Percentiles rank a stretch among this genome's conserved stretches.
Evolutionary conservation across 2,329 filamentous ascomycete species (phyloP).

Genomic region (Colletotrichum navitas): DNA sequence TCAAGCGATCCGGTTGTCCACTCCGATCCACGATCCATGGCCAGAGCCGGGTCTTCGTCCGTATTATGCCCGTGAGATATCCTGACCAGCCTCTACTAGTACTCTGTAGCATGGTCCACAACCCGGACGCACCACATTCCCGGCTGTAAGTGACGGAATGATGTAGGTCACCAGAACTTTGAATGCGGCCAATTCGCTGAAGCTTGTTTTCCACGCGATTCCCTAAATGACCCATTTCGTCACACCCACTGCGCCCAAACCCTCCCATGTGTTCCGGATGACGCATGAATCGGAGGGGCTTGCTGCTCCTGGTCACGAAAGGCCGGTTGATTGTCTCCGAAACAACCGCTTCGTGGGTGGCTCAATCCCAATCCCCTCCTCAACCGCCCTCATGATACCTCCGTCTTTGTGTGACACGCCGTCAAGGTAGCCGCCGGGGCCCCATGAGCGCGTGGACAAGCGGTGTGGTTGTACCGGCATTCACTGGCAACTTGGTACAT

Average conservation of each 20-base stretch:
- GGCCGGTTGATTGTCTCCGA: conserved; percentile 17
- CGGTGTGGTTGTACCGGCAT: conserved; percentile 8
- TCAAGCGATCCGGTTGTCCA: conserved; percentile 9
- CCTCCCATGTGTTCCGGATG: conserved; percentile 10
- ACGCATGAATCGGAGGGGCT: conserved; percentile 29
- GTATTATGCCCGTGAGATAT: background rate
- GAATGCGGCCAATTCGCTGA: background rate
- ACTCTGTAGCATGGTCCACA: conserved; percentile 14
- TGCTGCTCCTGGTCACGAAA: conserved; percentile 12
- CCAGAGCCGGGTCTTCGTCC: background rate
- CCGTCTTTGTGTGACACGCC: background rate
- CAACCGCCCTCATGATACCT: conserved; percentile 18
- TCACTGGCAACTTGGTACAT: conserved; percentile 20
- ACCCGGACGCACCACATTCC: conserved; percentile 7
- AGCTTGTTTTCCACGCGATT: conserved; percentile 25
- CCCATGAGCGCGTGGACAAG: conserved; percentile 8
- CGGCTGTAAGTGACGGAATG: background rate
- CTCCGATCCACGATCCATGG: background rate
- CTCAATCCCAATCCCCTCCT: conserved; percentile 9
- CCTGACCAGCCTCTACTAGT: background rate
- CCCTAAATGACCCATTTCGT: conserved; percentile 3
- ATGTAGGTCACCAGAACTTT: background rate
- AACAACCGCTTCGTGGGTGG: conserved; percentile 6
- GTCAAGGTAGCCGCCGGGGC: conserved; percentile 13
- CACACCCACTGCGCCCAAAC: conserved; percentile 3